Percentiles rank a stretch among this genome's conserved stretches.
Conservation (phyloP, 2,329 filamentous ascomycete species). For the Claviceps sp. region DNA sequence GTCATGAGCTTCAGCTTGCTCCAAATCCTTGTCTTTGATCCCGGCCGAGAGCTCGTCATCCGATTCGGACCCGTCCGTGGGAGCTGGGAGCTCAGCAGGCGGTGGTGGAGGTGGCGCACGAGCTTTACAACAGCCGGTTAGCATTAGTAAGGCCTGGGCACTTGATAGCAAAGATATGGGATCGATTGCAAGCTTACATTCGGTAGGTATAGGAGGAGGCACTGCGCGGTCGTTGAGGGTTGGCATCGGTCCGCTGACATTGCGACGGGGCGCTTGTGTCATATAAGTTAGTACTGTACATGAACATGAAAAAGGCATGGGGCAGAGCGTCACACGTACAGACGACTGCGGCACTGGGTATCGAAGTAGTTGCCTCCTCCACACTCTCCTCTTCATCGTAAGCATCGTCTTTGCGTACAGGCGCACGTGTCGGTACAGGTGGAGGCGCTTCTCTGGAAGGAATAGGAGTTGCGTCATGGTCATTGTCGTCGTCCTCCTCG, state of each 20-base stretch:
- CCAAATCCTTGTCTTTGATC: slow-evolving; percentile 26
- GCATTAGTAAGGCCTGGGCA: neutral
- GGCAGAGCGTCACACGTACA: slow-evolving; percentile 6
- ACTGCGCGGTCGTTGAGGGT: slow-evolving; percentile 37
- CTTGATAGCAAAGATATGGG: neutral
- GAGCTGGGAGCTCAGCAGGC: slow-evolving; percentile 43
- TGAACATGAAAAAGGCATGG: neutral
- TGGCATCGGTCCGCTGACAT: slow-evolving; percentile 27
- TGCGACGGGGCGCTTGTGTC: slow-evolving; percentile 20
- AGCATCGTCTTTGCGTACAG: slow-evolving; percentile 6
- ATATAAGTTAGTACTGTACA: slow-evolving; percentile 12
- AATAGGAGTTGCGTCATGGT: slow-evolving; percentile 4
- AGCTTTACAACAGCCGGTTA: slow-evolving; percentile 29
- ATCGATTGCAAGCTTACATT: slow-evolving; percentile 34
- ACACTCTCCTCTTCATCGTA: slow-evolving; percentile 25
- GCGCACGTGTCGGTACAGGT: slow-evolving; percentile 15
- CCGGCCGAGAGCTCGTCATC: slow-evolving; percentile 68
- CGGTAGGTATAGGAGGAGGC: slow-evolving; percentile 44
- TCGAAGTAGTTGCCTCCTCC: slow-evolving; percentile 22
- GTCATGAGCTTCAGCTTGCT: slow-evolving; percentile 22
- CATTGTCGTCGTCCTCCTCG: neutral
- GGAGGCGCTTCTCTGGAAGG: slow-evolving; percentile 16
- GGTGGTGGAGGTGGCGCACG: slow-evolving; percentile 46
- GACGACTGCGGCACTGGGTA: slow-evolving; percentile 13
- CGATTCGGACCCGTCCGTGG: slow-evolving; percentile 69